These are phyloP conservation scores for Colletotrichum sp. DNA, from an alignment of 2,329 filamentous ascomycete genomes.

Conservation along the genomic window DNA sequence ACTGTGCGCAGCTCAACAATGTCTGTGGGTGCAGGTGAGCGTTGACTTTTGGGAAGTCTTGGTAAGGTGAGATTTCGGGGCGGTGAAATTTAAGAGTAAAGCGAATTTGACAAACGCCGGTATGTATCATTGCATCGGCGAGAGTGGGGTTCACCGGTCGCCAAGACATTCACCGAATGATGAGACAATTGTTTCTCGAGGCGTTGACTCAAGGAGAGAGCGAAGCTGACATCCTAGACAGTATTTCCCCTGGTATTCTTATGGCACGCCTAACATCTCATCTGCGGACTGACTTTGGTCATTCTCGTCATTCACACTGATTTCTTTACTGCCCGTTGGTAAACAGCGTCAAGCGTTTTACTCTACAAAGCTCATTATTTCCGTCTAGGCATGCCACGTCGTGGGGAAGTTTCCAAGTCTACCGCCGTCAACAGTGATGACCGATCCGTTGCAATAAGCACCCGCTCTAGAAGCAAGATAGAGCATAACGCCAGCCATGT, in stretches of 20 bases:
- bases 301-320: not conserved
- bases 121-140: not conserved
- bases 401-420: conserved; percentile 61
- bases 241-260: not conserved
- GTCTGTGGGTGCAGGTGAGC: not conserved
- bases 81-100: not conserved
- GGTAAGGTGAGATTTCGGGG: not conserved
- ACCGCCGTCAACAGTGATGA: conserved; percentile 68
- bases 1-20: conserved; percentile 1
- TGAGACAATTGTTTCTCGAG: not conserved
- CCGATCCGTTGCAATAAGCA: conserved; percentile 68
- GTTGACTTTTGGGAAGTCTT: not conserved
- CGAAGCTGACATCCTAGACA: not conserved
- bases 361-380: not conserved
- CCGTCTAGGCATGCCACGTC: conserved; percentile 28
- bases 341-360: not conserved
- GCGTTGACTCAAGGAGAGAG: not conserved
- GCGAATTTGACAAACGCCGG: not conserved
- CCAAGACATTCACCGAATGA: not conserved
- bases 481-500: conserved; percentile 67
- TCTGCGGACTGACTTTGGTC: not conserved
- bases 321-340: not conserved
- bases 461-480: conserved; percentile 70
- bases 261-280: not conserved
- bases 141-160: not conserved